These are phyloP conservation scores for Tolypocladium pustulatum DNA, from an alignment of 2,329 filamentous ascomycete genomes.

Conservation along the genomic window DNA sequence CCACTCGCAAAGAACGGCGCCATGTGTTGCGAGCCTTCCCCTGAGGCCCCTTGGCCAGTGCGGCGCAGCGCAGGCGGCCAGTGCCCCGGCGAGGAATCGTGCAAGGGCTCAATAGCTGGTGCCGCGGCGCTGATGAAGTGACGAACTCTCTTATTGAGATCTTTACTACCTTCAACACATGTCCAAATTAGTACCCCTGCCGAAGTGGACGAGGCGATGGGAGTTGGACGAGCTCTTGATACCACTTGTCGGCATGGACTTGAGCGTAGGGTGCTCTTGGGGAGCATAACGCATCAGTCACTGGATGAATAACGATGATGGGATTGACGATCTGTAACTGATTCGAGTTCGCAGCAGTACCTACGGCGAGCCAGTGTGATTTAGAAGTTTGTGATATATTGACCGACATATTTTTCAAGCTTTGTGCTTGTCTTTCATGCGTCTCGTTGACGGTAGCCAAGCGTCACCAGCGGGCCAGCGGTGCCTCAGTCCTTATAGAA, in stretches of 20 bases:
- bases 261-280: neutral
- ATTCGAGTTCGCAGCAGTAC: neutral
- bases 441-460: neutral
- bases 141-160: neutral
- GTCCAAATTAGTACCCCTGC: neutral
- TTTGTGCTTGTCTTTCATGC: neutral
- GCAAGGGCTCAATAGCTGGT: neutral
- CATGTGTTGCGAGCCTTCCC: neutral
- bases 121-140: neutral
- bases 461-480: neutral
- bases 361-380: neutral
- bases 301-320: neutral
- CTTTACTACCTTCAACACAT: neutral
- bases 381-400: neutral
- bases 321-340: neutral
- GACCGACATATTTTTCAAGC: neutral
- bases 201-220: neutral
- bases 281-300: neutral
- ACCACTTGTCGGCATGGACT: neutral
- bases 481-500: neutral
- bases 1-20: slow-evolving; percentile 33
- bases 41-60: neutral
- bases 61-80: neutral
- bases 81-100: neutral
- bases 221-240: neutral